These are phyloP conservation scores for Irpex sp. DNA, from an alignment of 1,284 basidiomycete genomes.

Conservation along the genomic window DNA sequence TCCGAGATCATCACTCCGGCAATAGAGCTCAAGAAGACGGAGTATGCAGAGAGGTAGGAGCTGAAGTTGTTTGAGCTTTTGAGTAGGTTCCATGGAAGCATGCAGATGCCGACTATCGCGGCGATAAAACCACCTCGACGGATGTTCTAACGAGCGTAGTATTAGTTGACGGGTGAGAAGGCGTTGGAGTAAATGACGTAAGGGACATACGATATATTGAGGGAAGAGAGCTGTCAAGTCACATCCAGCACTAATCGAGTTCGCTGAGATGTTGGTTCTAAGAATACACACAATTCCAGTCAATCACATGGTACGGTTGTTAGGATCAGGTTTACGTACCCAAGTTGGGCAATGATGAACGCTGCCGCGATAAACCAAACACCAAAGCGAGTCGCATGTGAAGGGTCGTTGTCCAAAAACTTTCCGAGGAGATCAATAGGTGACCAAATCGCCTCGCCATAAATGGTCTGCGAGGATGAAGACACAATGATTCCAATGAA, in stretches of 20 bases:
- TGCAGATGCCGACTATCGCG: slow-evolving; percentile 70
- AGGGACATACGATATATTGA: slow-evolving; percentile 61
- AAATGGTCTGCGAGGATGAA: slow-evolving; percentile 74
- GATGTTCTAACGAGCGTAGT: slow-evolving; percentile 53
- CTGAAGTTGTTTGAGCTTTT: slow-evolving; percentile 76
- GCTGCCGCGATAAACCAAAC: slow-evolving; percentile 75
- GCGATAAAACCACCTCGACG: slow-evolving; percentile 80
- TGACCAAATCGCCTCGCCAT: slow-evolving; percentile 77
- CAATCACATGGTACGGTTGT: background rate
- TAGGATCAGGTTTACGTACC: slow-evolving; percentile 3
- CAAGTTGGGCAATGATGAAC: slow-evolving; percentile 73
- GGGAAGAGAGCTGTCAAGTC: slow-evolving; percentile 81
- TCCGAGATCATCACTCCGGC: slow-evolving; percentile 83
- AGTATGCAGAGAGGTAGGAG: slow-evolving; percentile 82
- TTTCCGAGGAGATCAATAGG: slow-evolving; percentile 70
- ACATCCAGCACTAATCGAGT: slow-evolving; percentile 82
- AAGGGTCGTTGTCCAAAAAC: slow-evolving; percentile 66
- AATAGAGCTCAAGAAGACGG: slow-evolving; percentile 79
- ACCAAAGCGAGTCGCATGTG: slow-evolving; percentile 63
- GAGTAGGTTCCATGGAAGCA: slow-evolving; percentile 81
- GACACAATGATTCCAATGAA: slow-evolving; percentile 86
- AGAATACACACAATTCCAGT: background rate
- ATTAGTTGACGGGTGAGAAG: slow-evolving; percentile 5
- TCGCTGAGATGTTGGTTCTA: slow-evolving; percentile 78
- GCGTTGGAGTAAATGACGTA: background rate